Conservation (phyloP, 768 basidiomycete genomes). For the Naganishia friedmannii region DNA sequence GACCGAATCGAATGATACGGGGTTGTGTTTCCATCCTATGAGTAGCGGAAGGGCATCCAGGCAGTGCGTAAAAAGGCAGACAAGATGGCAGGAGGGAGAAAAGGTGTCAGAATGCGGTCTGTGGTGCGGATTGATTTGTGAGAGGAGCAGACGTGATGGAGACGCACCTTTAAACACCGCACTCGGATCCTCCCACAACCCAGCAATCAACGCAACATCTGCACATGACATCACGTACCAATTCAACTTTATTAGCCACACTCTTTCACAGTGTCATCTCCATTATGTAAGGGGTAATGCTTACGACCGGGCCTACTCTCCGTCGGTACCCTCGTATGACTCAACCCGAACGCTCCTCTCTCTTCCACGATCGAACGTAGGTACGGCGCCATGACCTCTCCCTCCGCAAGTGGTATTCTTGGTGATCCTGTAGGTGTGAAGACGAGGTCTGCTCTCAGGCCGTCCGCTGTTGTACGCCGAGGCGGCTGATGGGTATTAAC, state of each 20-base stretch:
- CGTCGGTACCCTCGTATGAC: constrained; percentile 81
- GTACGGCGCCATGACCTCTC: constrained; percentile 67
- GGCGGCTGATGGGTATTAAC: constrained; percentile 1
- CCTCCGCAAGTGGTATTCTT: constrained; percentile 53
- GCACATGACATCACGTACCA: background rate
- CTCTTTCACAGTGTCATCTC: too few species aligned
- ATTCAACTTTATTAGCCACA: background rate
- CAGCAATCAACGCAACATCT: constrained; percentile 76
- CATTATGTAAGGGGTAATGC: background rate
- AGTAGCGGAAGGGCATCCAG: too few species aligned
- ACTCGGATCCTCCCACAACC: constrained; percentile 28
- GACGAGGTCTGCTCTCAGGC: constrained; percentile 75
- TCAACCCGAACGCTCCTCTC: constrained; percentile 76
- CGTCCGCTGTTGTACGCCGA: constrained; percentile 62
- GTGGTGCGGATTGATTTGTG: too few species aligned
- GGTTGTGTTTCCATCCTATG: constrained; percentile 65
- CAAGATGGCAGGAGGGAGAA: too few species aligned
- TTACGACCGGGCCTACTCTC: constrained; percentile 76
- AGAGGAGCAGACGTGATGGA: too few species aligned
- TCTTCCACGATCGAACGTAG: constrained; percentile 65
- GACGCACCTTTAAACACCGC: constrained; percentile 30
- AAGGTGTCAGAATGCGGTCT: too few species aligned
- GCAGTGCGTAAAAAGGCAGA: too few species aligned
- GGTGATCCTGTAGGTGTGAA: constrained; percentile 56
- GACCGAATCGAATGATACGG: constrained; percentile 79